Percentiles rank a stretch among this genome's conserved stretches.
These are phyloP conservation scores for Sphaerulina populicola DNA, from an alignment of 2,329 filamentous ascomycete species.

Conservation along the genomic window DNA sequence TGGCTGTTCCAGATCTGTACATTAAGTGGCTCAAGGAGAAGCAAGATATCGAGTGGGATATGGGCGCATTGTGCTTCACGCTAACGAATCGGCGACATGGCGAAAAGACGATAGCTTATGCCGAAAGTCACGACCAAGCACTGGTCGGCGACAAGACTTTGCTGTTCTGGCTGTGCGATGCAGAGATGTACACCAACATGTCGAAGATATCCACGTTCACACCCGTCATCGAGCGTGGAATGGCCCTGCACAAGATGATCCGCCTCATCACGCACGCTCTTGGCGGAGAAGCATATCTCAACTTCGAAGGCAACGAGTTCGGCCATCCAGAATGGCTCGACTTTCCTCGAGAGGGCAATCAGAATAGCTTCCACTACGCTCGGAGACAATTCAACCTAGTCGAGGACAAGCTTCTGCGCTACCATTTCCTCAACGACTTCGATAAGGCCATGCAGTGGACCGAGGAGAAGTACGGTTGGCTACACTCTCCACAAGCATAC, in stretches of 20 bases:
- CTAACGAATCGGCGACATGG: slow-evolving; percentile 87
- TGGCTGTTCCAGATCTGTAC: slow-evolving; percentile 98
- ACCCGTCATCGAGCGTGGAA: slow-evolving; percentile 77
- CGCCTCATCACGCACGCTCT: slow-evolving; percentile 83
- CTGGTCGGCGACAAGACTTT: slow-evolving; percentile 81
- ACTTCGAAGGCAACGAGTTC: slow-evolving; percentile 98
- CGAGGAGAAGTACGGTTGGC: slow-evolving; percentile 86
- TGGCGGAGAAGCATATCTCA: slow-evolving; percentile 93
- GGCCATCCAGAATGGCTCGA: slow-evolving; percentile 98
- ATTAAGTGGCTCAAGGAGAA: slow-evolving; percentile 97
- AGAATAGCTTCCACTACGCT: slow-evolving; percentile 36
- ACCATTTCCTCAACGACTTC: slow-evolving; percentile 87
- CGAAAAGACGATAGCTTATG: slow-evolving; percentile 82
- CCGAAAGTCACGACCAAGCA: slow-evolving; percentile 14
- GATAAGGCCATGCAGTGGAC: slow-evolving; percentile 83
- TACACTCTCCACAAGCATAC: slow-evolving; percentile 76
- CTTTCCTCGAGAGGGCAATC: slow-evolving; percentile 74
- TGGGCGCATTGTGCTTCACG: slow-evolving; percentile 74
- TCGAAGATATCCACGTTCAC: slow-evolving; percentile 76
- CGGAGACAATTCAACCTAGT: slow-evolving; percentile 87
- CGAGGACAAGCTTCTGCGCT: slow-evolving; percentile 76
- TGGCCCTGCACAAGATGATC: slow-evolving; percentile 96
- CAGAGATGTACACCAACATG: slow-evolving; percentile 97
- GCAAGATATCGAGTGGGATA: slow-evolving; percentile 84
- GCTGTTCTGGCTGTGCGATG: slow-evolving; percentile 97